Evolutionary conservation across 2,329 filamentous ascomycete genomes (phyloP).

Genomic region (Colletotrichum lini): DNA sequence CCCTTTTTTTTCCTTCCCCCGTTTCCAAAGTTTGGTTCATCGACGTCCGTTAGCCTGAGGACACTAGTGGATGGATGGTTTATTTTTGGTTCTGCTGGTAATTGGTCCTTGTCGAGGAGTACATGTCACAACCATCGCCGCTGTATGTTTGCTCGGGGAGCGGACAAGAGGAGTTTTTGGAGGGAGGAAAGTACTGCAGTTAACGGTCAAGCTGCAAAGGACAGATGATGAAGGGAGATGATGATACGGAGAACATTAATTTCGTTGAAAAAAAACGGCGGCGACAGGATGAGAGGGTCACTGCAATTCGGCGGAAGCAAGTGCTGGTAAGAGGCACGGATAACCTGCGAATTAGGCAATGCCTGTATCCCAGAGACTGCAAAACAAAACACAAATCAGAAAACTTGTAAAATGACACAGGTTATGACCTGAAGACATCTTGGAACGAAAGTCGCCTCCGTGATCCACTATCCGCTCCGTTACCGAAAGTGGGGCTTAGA

Average conservation of each 20-base stretch:
- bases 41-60: background rate
- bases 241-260: background rate
- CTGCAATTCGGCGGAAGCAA: constrained; percentile 8
- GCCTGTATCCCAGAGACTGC: background rate
- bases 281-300: background rate
- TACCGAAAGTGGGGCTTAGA: no score
- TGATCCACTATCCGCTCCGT: no score
- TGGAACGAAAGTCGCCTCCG: no score
- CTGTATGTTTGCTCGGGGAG: constrained; percentile 5
- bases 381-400: background rate
- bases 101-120: background rate
- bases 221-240: background rate
- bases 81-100: background rate
- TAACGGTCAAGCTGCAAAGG: background rate
- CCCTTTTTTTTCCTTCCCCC: background rate
- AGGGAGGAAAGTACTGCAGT: background rate
- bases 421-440: no score
- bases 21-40: constrained; percentile 7
- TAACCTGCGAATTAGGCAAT: background rate
- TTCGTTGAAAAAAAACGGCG: background rate
- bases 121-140: constrained; percentile 5
- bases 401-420: background rate
- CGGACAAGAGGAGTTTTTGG: no score
- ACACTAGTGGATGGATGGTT: background rate
- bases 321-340: constrained; percentile 21